Evolutionary conservation across 2,329 filamentous ascomycete species (phyloP).

Genomic region (Hyphodiscus sp.): DNA sequence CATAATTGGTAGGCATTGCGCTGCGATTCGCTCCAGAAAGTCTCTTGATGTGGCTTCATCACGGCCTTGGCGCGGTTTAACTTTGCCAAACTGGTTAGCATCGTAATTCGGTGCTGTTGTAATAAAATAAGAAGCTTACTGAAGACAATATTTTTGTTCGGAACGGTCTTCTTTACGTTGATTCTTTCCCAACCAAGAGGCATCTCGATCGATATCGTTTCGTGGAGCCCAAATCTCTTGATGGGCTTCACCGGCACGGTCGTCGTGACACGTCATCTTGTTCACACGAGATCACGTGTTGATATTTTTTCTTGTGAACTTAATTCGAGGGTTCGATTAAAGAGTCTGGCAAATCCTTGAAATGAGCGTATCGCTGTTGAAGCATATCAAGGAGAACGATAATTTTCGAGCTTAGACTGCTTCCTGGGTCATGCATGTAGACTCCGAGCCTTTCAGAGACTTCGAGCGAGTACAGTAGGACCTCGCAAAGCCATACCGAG

Average conservation of each 20-base stretch:
- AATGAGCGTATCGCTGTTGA: neutral
- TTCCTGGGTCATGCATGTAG: too few relatives aligned
- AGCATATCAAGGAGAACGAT: too few relatives aligned
- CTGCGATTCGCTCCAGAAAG: conserved; percentile 70
- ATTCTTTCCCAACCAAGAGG: conserved; percentile 72
- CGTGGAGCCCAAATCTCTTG: neutral
- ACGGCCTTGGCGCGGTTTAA: conserved; percentile 66
- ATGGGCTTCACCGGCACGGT: neutral
- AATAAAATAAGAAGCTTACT: conserved; percentile 29
- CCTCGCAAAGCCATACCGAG: too few relatives aligned
- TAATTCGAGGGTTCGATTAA: too few relatives aligned
- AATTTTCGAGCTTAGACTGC: too few relatives aligned
- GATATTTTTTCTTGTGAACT: too few relatives aligned
- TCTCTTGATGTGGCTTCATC: conserved; percentile 58
- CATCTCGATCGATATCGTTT: conserved; percentile 44
- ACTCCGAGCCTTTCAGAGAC: too few relatives aligned
- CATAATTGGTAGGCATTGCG: conserved; percentile 72
- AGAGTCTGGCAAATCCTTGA: neutral
- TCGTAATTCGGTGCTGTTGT: too few relatives aligned
- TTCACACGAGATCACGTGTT: too few relatives aligned
- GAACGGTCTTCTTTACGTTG: conserved; percentile 67
- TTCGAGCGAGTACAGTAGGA: too few relatives aligned
- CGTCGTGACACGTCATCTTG: neutral
- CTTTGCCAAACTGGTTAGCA: too few relatives aligned
- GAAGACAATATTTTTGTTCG: conserved; percentile 75